Percentiles rank a stretch among this genome's conserved stretches.
Evolutionary conservation across 2,329 filamentous ascomycete genomes (phyloP).

Genomic region (Fusarium chaquense): DNA sequence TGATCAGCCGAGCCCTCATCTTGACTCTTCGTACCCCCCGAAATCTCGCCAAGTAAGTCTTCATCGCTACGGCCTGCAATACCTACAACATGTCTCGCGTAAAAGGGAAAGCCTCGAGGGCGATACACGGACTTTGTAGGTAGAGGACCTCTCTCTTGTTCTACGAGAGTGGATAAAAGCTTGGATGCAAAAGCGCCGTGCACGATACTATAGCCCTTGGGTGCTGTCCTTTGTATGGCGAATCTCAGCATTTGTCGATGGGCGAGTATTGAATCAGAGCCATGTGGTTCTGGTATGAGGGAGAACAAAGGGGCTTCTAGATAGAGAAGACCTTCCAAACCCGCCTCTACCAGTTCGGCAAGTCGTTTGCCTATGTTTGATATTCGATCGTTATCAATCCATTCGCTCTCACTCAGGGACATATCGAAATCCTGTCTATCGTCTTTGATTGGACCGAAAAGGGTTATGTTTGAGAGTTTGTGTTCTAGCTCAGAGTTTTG

Average conservation of each 20-base stretch:
- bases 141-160: constrained; percentile 15
- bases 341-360: not conserved
- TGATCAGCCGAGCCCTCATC: not conserved
- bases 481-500: not conserved
- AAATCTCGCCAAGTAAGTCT: not conserved
- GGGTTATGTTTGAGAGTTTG: not conserved
- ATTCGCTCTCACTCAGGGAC: not conserved
- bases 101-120: not conserved
- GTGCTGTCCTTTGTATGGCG: constrained; percentile 12
- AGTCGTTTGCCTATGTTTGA: not conserved
- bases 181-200: not conserved
- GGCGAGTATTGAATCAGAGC: not conserved
- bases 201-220: not conserved
- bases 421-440: not conserved
- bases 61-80: not conserved
- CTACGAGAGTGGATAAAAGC: constrained; percentile 24
- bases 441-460: not conserved
- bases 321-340: accelerated
- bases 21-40: not conserved
- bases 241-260: constrained; percentile 8
- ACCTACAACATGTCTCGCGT: not conserved
- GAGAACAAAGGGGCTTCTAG: not conserved
- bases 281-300: constrained; percentile 8
- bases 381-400: not conserved
- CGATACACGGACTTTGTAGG: not conserved